phyloP scores from a whole-genome alignment of 2,329 filamentous ascomycete genomes.

The Drechslerella dactyloides region DNA sequence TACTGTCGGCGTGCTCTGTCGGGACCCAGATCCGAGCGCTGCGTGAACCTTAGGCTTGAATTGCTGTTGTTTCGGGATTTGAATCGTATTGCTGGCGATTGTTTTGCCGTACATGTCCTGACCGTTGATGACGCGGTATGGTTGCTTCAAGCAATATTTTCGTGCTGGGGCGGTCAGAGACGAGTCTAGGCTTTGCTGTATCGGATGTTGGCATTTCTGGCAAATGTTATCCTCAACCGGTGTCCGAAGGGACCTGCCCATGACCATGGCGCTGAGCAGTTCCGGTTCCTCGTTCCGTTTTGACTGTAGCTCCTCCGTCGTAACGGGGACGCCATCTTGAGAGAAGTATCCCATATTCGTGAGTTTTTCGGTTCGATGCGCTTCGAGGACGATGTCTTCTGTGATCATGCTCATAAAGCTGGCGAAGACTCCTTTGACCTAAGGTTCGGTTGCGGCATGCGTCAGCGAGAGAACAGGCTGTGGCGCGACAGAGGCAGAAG shows the following conservation, averaged over 20 bases:
- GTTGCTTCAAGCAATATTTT: slow-evolving; percentile 38
- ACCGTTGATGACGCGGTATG: slow-evolving; percentile 23
- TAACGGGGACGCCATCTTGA: slow-evolving; percentile 38
- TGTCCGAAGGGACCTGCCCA: slow-evolving; percentile 37
- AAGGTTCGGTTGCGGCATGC: not conserved
- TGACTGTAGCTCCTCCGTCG: slow-evolving; percentile 34
- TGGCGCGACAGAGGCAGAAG: not conserved
- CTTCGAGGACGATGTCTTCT: slow-evolving; percentile 49
- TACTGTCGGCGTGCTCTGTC: slow-evolving; percentile 34
- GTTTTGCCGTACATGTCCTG: slow-evolving; percentile 47
- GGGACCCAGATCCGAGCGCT: slow-evolving; percentile 11
- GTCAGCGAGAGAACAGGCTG: not conserved
- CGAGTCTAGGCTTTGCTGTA: slow-evolving; percentile 28
- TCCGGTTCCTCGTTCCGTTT: slow-evolving; percentile 41
- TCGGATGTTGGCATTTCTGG: slow-evolving; percentile 46
- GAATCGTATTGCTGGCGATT: slow-evolving; percentile 29
- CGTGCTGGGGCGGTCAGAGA: slow-evolving; percentile 24
- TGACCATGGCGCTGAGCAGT: slow-evolving; percentile 38
- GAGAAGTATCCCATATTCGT: slow-evolving; percentile 48
- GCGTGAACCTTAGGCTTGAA: slow-evolving; percentile 31
- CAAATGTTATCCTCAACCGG: slow-evolving; percentile 44
- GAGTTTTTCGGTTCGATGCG: slow-evolving; percentile 44
- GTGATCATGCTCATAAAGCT: slow-evolving; percentile 39
- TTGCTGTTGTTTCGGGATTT: slow-evolving; percentile 30
- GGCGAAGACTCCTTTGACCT: slow-evolving; percentile 46